These are phyloP conservation scores for Hypoxylon sp. DNA, from an alignment of 2,329 filamentous ascomycete genomes.

Conservation along the genomic window DNA sequence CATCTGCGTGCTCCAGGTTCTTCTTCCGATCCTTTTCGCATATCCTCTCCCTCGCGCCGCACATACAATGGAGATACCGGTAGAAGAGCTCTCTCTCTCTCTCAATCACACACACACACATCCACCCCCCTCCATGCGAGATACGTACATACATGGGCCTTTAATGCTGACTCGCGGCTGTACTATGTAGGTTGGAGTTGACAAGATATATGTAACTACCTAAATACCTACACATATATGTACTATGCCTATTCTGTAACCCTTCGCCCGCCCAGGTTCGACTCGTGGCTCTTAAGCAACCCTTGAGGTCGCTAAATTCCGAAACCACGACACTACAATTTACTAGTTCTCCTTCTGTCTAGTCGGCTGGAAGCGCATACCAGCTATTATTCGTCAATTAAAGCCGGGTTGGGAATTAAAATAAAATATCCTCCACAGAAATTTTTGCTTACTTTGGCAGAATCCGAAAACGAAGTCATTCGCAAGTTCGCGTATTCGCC, in stretches of 20 bases:
- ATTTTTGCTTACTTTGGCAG: constrained; percentile 37
- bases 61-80: constrained; percentile 28
- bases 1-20: constrained; percentile 25
- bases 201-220: background rate
- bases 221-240: background rate
- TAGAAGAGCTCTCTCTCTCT: constrained; percentile 18
- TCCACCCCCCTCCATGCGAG: constrained; percentile 17
- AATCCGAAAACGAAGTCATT: constrained; percentile 37
- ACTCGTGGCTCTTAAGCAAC: constrained; percentile 18
- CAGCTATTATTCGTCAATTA: constrained; percentile 42
- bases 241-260: constrained; percentile 24
- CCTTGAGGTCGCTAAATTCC: constrained; percentile 34
- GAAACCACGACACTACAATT: constrained; percentile 25
- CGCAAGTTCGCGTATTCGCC: constrained; percentile 25
- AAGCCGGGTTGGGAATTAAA: constrained; percentile 24
- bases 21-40: constrained; percentile 41
- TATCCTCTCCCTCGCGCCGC: constrained; percentile 28
- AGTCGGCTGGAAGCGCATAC: constrained; percentile 23
- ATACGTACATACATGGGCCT: background rate
- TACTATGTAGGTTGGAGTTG: constrained; percentile 21
- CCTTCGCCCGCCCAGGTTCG: constrained; percentile 10
- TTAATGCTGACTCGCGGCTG: constrained; percentile 18
- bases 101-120: no score
- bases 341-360: constrained; percentile 30
- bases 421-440: constrained; percentile 28